These are phyloP conservation scores for Lonicera japonica DNA, from an alignment of 129 eudicot genomes.

Conservation along the genomic window DNA sequence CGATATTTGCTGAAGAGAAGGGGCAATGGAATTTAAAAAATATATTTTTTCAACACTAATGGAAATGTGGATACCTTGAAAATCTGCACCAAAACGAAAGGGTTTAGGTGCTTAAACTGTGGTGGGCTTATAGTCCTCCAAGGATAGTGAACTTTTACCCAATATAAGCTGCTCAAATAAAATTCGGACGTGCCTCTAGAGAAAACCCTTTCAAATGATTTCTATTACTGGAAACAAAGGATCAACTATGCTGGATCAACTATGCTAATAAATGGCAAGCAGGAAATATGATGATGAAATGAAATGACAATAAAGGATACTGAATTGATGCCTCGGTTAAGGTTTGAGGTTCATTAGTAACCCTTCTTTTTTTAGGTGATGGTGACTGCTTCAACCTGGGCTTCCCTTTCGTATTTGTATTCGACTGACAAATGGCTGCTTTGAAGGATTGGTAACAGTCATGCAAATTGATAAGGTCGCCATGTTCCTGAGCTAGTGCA, in stretches of 20 bases:
- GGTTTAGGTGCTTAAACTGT: no score
- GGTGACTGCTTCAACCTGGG: constrained; percentile 47
- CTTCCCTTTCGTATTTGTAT: constrained; percentile 21
- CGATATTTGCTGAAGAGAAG: not conserved
- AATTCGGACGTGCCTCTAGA: not conserved
- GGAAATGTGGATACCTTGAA: no score
- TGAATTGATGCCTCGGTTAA: constrained; percentile 58
- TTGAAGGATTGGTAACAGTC: constrained; percentile 86
- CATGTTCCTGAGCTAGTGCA: constrained; percentile 85
- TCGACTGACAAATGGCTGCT: constrained; percentile 27
- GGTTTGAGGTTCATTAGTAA: constrained; percentile 26
- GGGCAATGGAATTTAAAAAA: no score
- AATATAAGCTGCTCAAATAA: not conserved
- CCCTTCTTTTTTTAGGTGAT: constrained; percentile 71
- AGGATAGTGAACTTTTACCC: no score
- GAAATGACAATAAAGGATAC: constrained; percentile 46
- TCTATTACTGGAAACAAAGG: not conserved
- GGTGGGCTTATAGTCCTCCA: no score
- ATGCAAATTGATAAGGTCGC: constrained; percentile 85
- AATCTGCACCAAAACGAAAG: no score
- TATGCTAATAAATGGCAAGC: not conserved
- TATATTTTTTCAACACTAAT: no score
- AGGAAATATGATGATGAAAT: constrained; percentile 5
- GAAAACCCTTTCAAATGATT: not conserved
- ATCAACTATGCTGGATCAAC: no score